A percentile compares a stretch with the other conserved stretches of the same genome.
Evolutionary conservation across 352 stramenopile species (phyloP).

Genomic region (Sclerospora graminicola): DNA sequence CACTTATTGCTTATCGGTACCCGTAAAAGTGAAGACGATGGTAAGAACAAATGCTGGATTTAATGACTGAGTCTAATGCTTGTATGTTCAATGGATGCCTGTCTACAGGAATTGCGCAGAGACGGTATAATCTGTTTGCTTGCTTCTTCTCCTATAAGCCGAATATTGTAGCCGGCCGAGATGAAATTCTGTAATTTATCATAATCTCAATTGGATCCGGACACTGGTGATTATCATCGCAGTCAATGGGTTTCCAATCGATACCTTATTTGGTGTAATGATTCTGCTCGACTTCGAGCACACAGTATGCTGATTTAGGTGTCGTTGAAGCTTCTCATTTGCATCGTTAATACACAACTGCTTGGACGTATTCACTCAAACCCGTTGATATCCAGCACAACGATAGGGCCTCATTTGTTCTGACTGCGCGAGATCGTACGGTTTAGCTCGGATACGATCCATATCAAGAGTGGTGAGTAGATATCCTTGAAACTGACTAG

Average conservation of each 20-base stretch:
- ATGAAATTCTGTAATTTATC: constrained; percentile 86
- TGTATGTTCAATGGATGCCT: constrained; percentile 35
- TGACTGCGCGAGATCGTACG: too few species aligned
- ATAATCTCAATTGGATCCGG: constrained; percentile 91
- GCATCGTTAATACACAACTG: constrained; percentile 96
- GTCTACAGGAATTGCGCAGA: constrained; percentile 73
- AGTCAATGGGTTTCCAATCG: constrained; percentile 88
- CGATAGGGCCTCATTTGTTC: too few species aligned
- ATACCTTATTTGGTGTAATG: constrained; percentile 96
- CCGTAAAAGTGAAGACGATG: too few species aligned
- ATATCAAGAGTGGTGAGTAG: not conserved
- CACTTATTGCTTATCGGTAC: too few species aligned
- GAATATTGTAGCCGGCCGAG: constrained; percentile 91
- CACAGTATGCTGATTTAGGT: constrained; percentile 94
- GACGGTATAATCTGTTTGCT: constrained; percentile 89
- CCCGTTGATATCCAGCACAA: too few species aligned
- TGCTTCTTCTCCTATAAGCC: constrained; percentile 89
- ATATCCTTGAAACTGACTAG: too few species aligned
- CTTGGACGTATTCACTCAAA: constrained; percentile 86
- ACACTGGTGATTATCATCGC: constrained; percentile 90
- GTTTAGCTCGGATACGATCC: too few species aligned
- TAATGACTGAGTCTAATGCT: too few species aligned
- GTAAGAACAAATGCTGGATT: too few species aligned
- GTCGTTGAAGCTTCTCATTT: constrained; percentile 92
- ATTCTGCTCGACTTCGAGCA: constrained; percentile 94